Evolutionary conservation across 768 basidiomycete genomes (phyloP).

Genomic region (Boletus sp.): DNA sequence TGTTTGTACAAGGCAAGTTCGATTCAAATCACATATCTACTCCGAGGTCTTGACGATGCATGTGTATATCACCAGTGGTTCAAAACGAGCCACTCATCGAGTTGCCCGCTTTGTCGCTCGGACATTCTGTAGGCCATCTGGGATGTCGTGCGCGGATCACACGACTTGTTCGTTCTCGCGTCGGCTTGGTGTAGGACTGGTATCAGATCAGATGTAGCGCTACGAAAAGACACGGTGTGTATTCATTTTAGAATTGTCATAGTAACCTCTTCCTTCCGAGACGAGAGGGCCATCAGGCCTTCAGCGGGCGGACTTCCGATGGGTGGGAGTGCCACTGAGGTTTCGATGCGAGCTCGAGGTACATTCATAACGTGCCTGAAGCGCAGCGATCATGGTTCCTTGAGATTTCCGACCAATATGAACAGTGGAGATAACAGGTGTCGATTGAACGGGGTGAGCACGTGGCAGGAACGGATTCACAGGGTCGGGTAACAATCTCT

Average conservation of each 20-base stretch:
- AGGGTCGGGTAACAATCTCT: too few relatives aligned
- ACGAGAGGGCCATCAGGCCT: neutral
- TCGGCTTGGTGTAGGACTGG: neutral
- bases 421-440: too few relatives aligned
- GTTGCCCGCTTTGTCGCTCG: slow-evolving; percentile 88
- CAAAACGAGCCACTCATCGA: slow-evolving; percentile 83
- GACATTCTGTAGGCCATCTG: slow-evolving; percentile 57
- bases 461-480: too few relatives aligned
- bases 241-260: neutral
- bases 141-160: neutral
- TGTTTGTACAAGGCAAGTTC: slow-evolving; percentile 82
- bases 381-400: neutral
- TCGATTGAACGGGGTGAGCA: too few relatives aligned
- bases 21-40: neutral
- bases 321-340: neutral
- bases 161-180: neutral
- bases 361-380: neutral
- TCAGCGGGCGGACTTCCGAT: too few relatives aligned
- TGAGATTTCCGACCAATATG: neutral
- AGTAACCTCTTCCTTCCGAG: neutral
- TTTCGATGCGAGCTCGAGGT: neutral
- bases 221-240: neutral
- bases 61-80: slow-evolving; percentile 67
- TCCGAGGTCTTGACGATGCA: neutral
- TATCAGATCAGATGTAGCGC: neutral